Conservation (phyloP, 2,329 filamentous ascomycete species). For the Fusarium falciforme region DNA sequence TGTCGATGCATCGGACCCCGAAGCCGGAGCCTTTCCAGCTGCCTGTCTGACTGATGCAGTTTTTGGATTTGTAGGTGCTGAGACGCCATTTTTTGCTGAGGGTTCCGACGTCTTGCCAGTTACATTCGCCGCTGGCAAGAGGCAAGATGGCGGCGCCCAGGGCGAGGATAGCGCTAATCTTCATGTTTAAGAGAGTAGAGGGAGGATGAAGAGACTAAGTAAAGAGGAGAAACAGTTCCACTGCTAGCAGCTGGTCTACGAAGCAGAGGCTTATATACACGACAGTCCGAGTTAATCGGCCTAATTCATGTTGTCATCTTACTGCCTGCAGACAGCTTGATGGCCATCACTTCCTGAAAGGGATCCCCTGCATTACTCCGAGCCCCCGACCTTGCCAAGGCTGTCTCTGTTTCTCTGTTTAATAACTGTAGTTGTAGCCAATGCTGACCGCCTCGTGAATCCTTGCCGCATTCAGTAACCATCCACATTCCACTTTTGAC, state of each 20-base stretch:
- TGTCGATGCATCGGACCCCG: background rate
- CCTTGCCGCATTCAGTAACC: background rate
- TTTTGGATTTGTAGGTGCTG: background rate
- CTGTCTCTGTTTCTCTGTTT: background rate
- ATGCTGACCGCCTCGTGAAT: background rate
- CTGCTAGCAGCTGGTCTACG: background rate
- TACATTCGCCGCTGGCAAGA: background rate
- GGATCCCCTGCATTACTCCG: background rate
- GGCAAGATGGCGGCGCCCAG: background rate
- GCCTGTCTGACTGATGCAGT: background rate
- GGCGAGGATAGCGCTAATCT: background rate
- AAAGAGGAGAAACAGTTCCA: background rate
- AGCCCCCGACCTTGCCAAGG: background rate
- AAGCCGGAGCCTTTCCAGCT: background rate
- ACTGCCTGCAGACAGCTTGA: background rate
- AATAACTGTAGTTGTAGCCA: background rate
- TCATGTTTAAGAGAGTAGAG: background rate
- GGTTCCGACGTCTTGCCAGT: background rate
- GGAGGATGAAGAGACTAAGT: background rate
- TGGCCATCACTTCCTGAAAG: background rate
- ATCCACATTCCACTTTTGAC: background rate
- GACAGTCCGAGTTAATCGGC: background rate
- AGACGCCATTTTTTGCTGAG: background rate
- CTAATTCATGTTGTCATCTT: background rate
- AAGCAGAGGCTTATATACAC: background rate